Base-by-base conservation (phyloP, 345 rosid genomes). In the Isatis tinctoria region DNA sequence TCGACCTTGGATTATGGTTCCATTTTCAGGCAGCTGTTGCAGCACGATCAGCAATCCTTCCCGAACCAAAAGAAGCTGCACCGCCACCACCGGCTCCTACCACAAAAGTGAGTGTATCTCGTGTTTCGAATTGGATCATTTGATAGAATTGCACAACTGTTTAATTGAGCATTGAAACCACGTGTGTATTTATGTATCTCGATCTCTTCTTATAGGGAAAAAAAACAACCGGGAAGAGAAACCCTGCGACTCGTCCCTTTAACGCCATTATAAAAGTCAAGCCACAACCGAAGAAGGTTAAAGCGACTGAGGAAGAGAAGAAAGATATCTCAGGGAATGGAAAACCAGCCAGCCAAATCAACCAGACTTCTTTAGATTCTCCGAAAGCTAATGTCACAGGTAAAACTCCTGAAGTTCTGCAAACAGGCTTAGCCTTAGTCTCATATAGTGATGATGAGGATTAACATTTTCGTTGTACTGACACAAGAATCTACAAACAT, bases 361-460 rank as follows among this genome's bases (percentile, higher is more conserved):
- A 70, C 3, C 74, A 16, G 48, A 64, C 87, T 71, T 70, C 86
- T 32, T 62, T 88, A n/a, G 82, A 71, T 3, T 67, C 39, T 4
- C 74, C 39, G 45, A 69, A 78, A 73, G 77, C 82, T 47, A 62
- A 44, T 54, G 35, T 37, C 49, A 28, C 75, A 16, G 40, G 58
- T 35, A 73, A 70, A 67, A 22, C 72, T 54, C 41, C 48, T 44
- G 60, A 72, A 73, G 74, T 67, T 74, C 69, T 75, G 35, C 78
- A 73, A 71, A 79, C 80, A 11, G 85, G 88, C 53, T 82, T 92
- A 69, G 84, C 85, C 32, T 84, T 92, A 60, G 97, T 95, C 76
- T 79, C 89, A 27, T 92, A 95, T 78, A 88, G 97, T 83, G 97
- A 95, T 72, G 96, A 85, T 7, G 92, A 89, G 57, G 80, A 73